A percentile compares a stretch with the other conserved stretches of the same genome.
Evolutionary conservation across 2,329 filamentous ascomycete species (phyloP).

Genomic region (Eurotiales sp.): DNA sequence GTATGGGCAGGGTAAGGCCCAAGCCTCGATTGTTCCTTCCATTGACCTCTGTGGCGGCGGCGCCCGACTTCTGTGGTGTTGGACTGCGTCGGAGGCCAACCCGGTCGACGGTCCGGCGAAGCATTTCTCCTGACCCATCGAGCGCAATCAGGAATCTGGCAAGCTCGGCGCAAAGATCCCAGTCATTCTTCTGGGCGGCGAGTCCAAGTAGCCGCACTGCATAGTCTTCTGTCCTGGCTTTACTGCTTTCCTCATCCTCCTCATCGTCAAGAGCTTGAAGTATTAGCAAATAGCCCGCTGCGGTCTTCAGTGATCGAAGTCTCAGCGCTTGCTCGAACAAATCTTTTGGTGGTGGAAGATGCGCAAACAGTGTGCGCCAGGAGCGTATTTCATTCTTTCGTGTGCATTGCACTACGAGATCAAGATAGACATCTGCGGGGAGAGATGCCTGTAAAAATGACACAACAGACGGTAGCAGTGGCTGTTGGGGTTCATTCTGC

Average conservation of each 20-base stretch:
- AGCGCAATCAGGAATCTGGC: constrained; percentile 92
- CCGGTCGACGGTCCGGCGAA: constrained; percentile 49
- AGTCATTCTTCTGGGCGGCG: constrained; percentile 81
- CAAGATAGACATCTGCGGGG: constrained; percentile 69
- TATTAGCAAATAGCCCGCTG: constrained; percentile 92
- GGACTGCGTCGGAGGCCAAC: constrained; percentile 30
- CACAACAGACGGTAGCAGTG: constrained; percentile 49
- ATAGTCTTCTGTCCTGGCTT: constrained; percentile 52
- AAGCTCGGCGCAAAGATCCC: constrained; percentile 92
- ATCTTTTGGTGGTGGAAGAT: constrained; percentile 83
- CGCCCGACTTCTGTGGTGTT: constrained; percentile 6
- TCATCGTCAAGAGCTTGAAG: constrained; percentile 71
- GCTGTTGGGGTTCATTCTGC: constrained; percentile 23
- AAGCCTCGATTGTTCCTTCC: constrained; percentile 30
- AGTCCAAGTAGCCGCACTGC: constrained; percentile 75
- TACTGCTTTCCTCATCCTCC: constrained; percentile 41
- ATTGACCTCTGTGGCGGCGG: constrained; percentile 15
- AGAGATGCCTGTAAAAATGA: constrained; percentile 68
- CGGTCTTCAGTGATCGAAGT: constrained; percentile 84
- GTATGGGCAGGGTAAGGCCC: constrained; percentile 34
- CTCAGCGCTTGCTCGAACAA: constrained; percentile 90
- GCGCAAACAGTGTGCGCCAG: constrained; percentile 89
- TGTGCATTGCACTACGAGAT: constrained; percentile 94
- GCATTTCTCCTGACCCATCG: constrained; percentile 77
- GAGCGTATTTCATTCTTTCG: constrained; percentile 94